These are phyloP conservation scores for Zygoascus tannicola DNA, from an alignment of 805 yeast genomes.

Conservation along the genomic window DNA sequence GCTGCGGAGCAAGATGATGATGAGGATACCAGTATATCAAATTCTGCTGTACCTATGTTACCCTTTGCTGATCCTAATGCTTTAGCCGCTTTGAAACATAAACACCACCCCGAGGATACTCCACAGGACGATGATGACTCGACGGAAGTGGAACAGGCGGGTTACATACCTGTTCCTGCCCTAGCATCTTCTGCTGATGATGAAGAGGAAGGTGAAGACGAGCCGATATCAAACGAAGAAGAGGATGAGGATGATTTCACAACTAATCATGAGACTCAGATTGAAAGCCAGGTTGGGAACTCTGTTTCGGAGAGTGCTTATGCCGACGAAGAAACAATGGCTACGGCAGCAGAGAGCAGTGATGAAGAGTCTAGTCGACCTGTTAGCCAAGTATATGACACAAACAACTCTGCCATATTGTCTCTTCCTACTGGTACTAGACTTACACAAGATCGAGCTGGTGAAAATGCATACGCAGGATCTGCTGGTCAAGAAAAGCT, in stretches of 20 bases:
- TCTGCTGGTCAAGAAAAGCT: constrained; percentile 21
- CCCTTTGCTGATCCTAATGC: constrained; percentile 40
- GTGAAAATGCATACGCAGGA: constrained; percentile 6
- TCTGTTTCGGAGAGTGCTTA: neutral
- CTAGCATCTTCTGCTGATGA: constrained; percentile 4
- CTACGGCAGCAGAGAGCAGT: neutral
- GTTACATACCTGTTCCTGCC: constrained; percentile 5
- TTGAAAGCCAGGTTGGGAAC: neutral
- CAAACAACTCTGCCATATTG: neutral
- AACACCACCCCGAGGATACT: constrained; percentile 5
- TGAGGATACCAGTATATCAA: constrained; percentile 18
- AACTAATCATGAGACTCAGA: neutral
- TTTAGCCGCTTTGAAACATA: constrained; percentile 18
- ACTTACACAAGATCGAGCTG: neutral
- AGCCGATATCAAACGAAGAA: constrained; percentile 2
- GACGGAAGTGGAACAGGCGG: constrained; percentile 5
- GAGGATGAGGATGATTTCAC: constrained; percentile 4
- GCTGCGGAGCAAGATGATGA: constrained; percentile 19
- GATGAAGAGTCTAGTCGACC: constrained; percentile 3
- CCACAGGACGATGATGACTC: neutral
- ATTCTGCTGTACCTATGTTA: constrained; percentile 43
- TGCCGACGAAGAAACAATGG: constrained; percentile 2
- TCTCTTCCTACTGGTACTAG: neutral
- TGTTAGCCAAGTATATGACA: neutral
- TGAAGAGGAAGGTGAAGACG: constrained; percentile 7